Conservation (phyloP, 1,284 basidiomycete genomes). For the Tilletia walkeri region DNA sequence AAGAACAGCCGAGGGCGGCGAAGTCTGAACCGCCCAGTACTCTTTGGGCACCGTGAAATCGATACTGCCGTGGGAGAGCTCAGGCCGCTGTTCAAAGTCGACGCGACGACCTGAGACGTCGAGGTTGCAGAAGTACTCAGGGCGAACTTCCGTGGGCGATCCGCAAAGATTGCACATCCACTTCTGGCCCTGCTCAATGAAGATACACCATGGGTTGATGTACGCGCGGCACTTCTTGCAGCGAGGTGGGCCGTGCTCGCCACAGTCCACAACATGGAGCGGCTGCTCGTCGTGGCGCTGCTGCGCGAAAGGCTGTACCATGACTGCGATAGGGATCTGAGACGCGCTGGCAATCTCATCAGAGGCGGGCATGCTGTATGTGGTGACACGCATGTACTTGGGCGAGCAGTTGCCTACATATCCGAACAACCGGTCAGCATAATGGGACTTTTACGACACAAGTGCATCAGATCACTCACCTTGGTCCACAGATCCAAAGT, state of each 20-base stretch:
- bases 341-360: conserved; percentile 78
- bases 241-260: conserved; percentile 74
- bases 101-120: conserved; percentile 76
- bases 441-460: neutral
- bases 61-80: conserved; percentile 85
- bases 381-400: conserved; percentile 67
- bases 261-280: conserved; percentile 71
- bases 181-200: conserved; percentile 76
- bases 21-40: conserved; percentile 72
- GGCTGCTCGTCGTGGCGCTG: conserved; percentile 64
- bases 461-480: conserved; percentile 60
- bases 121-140: conserved; percentile 80
- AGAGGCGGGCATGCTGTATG: conserved; percentile 74
- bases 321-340: conserved; percentile 73
- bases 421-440: neutral
- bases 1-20: conserved; percentile 55
- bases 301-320: conserved; percentile 88
- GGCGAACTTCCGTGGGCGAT: conserved; percentile 68
- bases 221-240: conserved; percentile 86
- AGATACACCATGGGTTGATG: conserved; percentile 91
- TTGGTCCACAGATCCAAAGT: conserved; percentile 87
- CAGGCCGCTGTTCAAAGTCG: conserved; percentile 79
- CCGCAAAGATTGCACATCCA: conserved; percentile 94
- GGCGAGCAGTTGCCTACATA: conserved; percentile 68
- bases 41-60: conserved; percentile 82